Percentiles rank a stretch among this genome's conserved stretches.
Conservation (phyloP, 208 protist genomes). For the Zelonia costaricensis region DNA sequence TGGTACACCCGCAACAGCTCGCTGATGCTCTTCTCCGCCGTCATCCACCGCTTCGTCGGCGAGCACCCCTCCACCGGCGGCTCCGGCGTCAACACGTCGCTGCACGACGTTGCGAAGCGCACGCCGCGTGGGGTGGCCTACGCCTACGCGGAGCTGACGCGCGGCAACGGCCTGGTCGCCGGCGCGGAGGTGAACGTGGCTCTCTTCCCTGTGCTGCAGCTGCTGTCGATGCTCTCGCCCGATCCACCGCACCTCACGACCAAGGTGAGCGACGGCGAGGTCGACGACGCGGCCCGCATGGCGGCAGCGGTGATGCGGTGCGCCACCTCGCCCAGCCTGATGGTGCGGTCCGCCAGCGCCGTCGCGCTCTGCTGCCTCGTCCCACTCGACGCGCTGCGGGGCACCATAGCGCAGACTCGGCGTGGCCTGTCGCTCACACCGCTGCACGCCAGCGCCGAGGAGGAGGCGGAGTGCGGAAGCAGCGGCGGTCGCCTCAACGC, state of each 20-base stretch:
- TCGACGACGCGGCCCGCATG: conserved; percentile 40
- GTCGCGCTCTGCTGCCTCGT: conserved; percentile 80
- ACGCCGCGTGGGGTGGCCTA: conserved; percentile 67
- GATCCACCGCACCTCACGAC: conserved; percentile 51
- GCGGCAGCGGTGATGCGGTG: conserved; percentile 61
- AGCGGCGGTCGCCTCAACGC: conserved; percentile 36
- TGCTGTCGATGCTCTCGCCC: conserved; percentile 90
- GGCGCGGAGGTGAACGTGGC: conserved; percentile 38
- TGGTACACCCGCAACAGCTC: conserved; percentile 93
- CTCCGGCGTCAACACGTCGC: conserved; percentile 78
- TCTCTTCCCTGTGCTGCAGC: conserved; percentile 88
- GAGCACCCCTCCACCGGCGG: conserved; percentile 81
- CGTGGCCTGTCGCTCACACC: conserved; percentile 16
- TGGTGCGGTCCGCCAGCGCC: conserved; percentile 80
- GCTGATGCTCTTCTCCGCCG: conserved; percentile 89
- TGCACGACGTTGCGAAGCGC: conserved; percentile 73
- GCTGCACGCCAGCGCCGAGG: neutral
- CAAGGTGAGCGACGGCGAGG: conserved; percentile 19
- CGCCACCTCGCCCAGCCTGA: conserved; percentile 57
- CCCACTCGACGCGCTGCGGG: conserved; percentile 20
- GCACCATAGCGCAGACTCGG: conserved; percentile 9
- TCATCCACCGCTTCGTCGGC: conserved; percentile 91
- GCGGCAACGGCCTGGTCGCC: conserved; percentile 12
- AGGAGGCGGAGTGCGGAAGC: neutral
- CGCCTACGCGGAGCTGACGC: conserved; percentile 47